Percentiles rank a stretch among this genome's conserved stretches.
Evolutionary conservation across 768 basidiomycete species (phyloP).

Genomic region (Mycena galericulata): DNA sequence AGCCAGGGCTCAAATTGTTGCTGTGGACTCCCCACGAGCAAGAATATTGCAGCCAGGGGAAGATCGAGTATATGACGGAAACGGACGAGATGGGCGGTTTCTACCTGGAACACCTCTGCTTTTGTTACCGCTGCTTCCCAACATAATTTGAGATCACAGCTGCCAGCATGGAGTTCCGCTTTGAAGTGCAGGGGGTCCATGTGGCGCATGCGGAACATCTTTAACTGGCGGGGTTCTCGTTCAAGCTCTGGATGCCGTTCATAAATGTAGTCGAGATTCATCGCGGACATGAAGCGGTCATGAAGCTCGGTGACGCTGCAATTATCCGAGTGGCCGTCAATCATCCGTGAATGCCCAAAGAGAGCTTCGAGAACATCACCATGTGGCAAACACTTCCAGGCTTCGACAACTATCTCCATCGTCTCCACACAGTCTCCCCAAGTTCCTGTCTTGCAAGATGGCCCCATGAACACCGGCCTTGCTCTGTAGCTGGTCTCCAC

Average conservation of each 20-base stretch:
- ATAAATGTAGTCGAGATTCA: slow-evolving; percentile 37
- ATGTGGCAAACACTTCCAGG: slow-evolving; percentile 40
- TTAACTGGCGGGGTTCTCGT: slow-evolving; percentile 34
- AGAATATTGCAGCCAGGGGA: too few relatives aligned
- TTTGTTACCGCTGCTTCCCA: slow-evolving; percentile 32
- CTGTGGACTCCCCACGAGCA: too few relatives aligned
- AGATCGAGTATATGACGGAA: too few relatives aligned
- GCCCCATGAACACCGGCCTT: slow-evolving; percentile 33
- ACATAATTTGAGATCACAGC: slow-evolving; percentile 32
- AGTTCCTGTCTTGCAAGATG: slow-evolving; percentile 38
- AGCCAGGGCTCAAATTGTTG: too few relatives aligned
- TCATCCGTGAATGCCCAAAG: slow-evolving; percentile 40
- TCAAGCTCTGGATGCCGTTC: slow-evolving; percentile 37
- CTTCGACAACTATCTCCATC: slow-evolving; percentile 36
- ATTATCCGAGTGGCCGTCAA: slow-evolving; percentile 10
- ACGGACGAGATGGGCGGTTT: too few relatives aligned
- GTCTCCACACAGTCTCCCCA: slow-evolving; percentile 19
- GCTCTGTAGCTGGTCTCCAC: slow-evolving; percentile 34
- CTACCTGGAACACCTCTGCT: too few relatives aligned
- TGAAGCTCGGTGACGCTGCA: background rate
- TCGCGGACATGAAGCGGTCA: slow-evolving; percentile 36
- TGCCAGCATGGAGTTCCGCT: slow-evolving; percentile 32
- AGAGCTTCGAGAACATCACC: slow-evolving; percentile 45
- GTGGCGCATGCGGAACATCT: slow-evolving; percentile 32
- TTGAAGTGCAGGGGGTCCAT: slow-evolving; percentile 43